These are phyloP conservation scores for Scedosporium apiospermum DNA, from an alignment of 2,329 filamentous ascomycete genomes.

Conservation along the genomic window DNA sequence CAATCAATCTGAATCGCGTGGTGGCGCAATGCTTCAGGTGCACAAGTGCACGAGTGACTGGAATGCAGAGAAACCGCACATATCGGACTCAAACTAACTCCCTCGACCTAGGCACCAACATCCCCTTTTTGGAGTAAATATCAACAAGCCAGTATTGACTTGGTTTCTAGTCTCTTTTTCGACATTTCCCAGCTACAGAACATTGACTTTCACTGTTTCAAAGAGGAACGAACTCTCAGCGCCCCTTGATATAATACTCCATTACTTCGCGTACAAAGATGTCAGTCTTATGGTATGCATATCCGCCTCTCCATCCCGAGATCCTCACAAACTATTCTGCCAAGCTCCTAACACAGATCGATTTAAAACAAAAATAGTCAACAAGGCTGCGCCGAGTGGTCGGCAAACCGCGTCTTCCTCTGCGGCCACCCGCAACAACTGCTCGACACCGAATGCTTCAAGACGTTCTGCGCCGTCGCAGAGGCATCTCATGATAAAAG, in stretches of 20 bases:
- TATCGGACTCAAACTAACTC: no score
- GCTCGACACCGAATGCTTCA: neutral
- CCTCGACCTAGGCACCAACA: neutral
- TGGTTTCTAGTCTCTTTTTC: neutral
- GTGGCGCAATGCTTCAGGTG: neutral
- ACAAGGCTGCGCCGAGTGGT: neutral
- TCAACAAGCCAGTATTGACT: neutral
- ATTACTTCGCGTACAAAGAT: neutral
- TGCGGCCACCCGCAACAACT: neutral
- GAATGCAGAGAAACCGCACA: neutral
- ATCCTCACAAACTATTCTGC: neutral
- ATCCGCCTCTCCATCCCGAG: neutral
- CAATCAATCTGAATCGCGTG: neutral
- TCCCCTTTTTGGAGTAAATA: no score
- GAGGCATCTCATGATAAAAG: neutral
- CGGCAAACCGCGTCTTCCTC: neutral
- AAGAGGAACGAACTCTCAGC: no score
- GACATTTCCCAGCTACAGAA: neutral
- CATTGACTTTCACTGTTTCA: no score
- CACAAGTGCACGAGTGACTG: neutral
- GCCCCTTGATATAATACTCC: no score
- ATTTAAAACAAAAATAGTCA: neutral
- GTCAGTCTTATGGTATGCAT: neutral
- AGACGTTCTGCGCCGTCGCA: neutral
- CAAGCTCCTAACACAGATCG: neutral